Percentiles rank a stretch among this genome's conserved stretches.
These are phyloP conservation scores for Sugiyamaella novakii DNA, from an alignment of 1,139 yeast genomes.

Conservation along the genomic window DNA sequence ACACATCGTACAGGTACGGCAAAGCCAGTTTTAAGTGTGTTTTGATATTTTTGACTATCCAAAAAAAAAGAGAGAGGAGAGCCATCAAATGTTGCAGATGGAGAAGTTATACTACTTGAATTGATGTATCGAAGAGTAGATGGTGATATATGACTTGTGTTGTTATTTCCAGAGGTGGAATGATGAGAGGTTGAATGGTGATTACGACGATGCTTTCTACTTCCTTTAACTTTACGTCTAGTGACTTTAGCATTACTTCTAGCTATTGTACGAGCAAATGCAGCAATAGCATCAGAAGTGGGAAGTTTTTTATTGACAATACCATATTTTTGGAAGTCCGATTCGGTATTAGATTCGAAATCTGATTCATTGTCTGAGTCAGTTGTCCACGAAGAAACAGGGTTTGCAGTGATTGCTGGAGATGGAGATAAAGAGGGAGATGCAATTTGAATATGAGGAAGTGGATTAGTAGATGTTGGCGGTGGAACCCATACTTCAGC, in stretches of 20 bases:
- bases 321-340: conserved; percentile 25
- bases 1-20: conserved; percentile 17
- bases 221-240: conserved; percentile 11
- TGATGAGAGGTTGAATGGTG: background rate
- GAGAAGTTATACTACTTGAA: conserved; percentile 1
- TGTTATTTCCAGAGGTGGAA: background rate
- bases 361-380: conserved; percentile 17
- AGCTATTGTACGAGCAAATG: conserved; percentile 37
- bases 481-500: conserved; percentile 20
- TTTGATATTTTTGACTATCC: conserved; percentile 20
- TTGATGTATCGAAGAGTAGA: conserved; percentile 17
- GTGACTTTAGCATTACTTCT: conserved; percentile 30
- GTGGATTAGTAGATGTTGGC: background rate
- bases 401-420: conserved; percentile 1
- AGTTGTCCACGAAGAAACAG: conserved; percentile 15
- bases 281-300: conserved; percentile 35
- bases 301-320: conserved; percentile 11
- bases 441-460: conserved; percentile 9
- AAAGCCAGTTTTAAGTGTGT: conserved; percentile 21
- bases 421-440: conserved; percentile 13
- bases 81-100: conserved; percentile 8
- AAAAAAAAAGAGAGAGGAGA: conserved; percentile 18
- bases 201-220: background rate
- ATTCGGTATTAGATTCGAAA: conserved; percentile 23
- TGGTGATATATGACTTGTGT: conserved; percentile 12